A percentile compares a stretch with the other conserved stretches of the same genome.
Evolutionary conservation across 139 green algal genomes (phyloP).

Genomic region (Ettlia oleoabundans): DNA sequence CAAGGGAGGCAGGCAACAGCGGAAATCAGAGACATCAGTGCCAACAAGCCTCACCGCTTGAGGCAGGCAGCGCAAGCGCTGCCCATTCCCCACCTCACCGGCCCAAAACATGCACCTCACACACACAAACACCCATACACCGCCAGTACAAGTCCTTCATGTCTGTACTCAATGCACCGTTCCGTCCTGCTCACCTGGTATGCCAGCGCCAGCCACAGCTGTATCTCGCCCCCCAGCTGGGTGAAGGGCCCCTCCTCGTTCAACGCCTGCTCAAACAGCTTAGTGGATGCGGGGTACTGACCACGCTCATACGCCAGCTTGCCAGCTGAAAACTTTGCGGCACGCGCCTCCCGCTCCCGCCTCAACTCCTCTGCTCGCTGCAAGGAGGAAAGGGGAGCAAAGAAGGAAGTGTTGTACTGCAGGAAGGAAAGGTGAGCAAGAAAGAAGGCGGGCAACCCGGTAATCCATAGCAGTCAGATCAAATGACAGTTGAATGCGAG

Average conservation of each 20-base stretch:
- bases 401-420: too few relatives aligned
- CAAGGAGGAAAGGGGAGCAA: background rate
- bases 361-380: constrained; percentile 56
- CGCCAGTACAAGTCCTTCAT: too few relatives aligned
- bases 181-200: constrained; percentile 60
- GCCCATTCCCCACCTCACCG: too few relatives aligned
- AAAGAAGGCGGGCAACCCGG: too few relatives aligned
- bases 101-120: too few relatives aligned
- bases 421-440: too few relatives aligned
- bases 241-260: constrained; percentile 62
- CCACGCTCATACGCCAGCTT: constrained; percentile 60
- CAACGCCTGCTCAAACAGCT: constrained; percentile 67
- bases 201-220: constrained; percentile 88
- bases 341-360: constrained; percentile 43
- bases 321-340: constrained; percentile 46
- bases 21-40: background rate
- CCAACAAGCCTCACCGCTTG: too few relatives aligned
- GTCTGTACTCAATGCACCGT: too few relatives aligned
- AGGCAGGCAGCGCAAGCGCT: too few relatives aligned
- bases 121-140: too few relatives aligned
- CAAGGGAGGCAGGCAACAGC: background rate
- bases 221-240: constrained; percentile 77
- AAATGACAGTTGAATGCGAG: too few relatives aligned
- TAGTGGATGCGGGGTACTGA: constrained; percentile 61
- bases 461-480: too few relatives aligned